phyloP scores from a whole-genome alignment of 169 alveolate species.

The Eimeria necatrix region DNA sequence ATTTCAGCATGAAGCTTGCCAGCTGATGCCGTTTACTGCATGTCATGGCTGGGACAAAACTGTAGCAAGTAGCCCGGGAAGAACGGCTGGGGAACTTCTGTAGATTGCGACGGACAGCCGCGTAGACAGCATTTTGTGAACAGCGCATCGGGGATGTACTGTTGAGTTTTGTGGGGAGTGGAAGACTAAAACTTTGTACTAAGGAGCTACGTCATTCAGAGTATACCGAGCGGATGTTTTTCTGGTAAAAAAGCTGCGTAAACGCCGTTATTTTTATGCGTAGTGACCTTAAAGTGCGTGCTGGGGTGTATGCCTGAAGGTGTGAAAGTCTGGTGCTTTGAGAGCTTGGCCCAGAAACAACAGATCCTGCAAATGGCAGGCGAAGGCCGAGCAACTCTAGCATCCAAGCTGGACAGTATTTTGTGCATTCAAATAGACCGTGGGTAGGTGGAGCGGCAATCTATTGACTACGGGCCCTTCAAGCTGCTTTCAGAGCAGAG shows the following conservation, averaged over 20 bases:
- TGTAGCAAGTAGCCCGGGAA: background rate
- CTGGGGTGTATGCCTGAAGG: constrained; percentile 49
- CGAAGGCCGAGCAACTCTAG: constrained; percentile 15
- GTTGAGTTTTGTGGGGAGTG: too few relatives aligned
- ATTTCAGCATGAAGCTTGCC: too few relatives aligned
- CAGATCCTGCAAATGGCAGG: constrained; percentile 57
- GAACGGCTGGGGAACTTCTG: too few relatives aligned
- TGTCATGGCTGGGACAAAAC: background rate
- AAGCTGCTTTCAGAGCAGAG: background rate
- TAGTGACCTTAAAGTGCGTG: background rate
- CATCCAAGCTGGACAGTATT: constrained; percentile 46
- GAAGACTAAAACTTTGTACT: too few relatives aligned
- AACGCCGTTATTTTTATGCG: too few relatives aligned
- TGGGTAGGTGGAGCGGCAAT: constrained; percentile 63
- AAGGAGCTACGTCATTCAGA: background rate
- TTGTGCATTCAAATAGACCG: constrained; percentile 77
- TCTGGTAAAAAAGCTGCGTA: too few relatives aligned
- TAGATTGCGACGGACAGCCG: too few relatives aligned
- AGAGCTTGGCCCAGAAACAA: constrained; percentile 69
- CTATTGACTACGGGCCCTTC: background rate
- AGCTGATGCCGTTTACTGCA: background rate
- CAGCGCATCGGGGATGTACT: too few relatives aligned
- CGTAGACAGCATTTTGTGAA: too few relatives aligned
- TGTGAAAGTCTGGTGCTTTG: constrained; percentile 81
- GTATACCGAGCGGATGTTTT: background rate